Percentiles rank a stretch among this genome's conserved stretches.
These are phyloP conservation scores for Strobilomyces dryophilus DNA, from an alignment of 768 basidiomycete genomes.

Conservation along the genomic window DNA sequence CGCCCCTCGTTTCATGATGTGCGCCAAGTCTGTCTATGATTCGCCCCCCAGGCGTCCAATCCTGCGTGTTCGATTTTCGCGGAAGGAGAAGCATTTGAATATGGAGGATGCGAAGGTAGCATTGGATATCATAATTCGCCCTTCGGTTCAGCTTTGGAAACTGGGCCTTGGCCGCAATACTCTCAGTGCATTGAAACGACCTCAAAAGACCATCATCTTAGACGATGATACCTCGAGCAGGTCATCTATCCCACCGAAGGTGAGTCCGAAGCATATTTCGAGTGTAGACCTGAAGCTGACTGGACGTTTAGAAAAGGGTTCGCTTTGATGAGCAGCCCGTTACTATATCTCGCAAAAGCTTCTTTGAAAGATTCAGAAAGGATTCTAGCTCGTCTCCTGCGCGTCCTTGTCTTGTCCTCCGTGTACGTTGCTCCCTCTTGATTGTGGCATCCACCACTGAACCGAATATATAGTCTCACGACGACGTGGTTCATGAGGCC, in stretches of 20 bases:
- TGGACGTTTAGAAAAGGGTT: slow-evolving; percentile 15
- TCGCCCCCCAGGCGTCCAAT: slow-evolving; percentile 5
- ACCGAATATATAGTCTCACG: slow-evolving; percentile 11
- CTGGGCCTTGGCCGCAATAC: slow-evolving; percentile 5
- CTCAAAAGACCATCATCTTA: slow-evolving; percentile 4
- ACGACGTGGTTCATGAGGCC: background rate
- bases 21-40: slow-evolving; percentile 3
- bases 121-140: slow-evolving; percentile 20
- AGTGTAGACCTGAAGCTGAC: slow-evolving; percentile 1
- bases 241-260: slow-evolving; percentile 15
- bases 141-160: slow-evolving; percentile 23
- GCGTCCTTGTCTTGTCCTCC: slow-evolving; percentile 28
- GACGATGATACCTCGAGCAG: slow-evolving; percentile 4
- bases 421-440: slow-evolving; percentile 13
- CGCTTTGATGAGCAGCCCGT: slow-evolving; percentile 28
- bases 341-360: slow-evolving; percentile 16
- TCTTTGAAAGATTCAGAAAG: slow-evolving; percentile 15
- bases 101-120: slow-evolving; percentile 15
- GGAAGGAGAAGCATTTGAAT: slow-evolving; percentile 12
- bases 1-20: slow-evolving; percentile 9
- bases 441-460: background rate
- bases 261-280: background rate
- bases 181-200: slow-evolving; percentile 5
- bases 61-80: slow-evolving; percentile 11
- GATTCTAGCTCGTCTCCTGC: slow-evolving; percentile 12